Conservation (phyloP, 164 flowering plant species). For the Nelumbo lutea region DNA sequence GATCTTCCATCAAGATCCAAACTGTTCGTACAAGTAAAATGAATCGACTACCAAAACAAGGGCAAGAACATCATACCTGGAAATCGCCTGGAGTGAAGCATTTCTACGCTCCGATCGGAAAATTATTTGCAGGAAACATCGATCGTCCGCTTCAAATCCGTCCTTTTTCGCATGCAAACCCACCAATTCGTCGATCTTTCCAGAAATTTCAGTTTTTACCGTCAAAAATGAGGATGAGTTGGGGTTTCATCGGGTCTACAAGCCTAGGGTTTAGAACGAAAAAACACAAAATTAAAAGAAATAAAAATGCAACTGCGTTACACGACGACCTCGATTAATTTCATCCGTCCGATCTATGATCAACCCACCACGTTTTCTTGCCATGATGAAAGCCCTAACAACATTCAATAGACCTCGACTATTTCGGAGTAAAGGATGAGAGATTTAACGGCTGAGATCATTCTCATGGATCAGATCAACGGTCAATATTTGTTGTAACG, state of each 20-base stretch:
- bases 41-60: conserved; percentile 1
- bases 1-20: conserved; percentile 2
- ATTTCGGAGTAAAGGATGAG: conserved; percentile 23
- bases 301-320: conserved; percentile 7
- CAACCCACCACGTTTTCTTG: conserved; percentile 8
- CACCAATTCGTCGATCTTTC: conserved; percentile 20
- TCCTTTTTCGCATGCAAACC: conserved; percentile 1
- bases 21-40: neutral
- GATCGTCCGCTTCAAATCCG: neutral
- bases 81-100: conserved; percentile 4
- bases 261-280: conserved; percentile 43
- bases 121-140: neutral
- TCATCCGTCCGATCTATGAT: conserved; percentile 22
- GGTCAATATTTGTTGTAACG: conserved; percentile 11
- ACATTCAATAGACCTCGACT: conserved; percentile 10
- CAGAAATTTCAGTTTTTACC: conserved; percentile 14
- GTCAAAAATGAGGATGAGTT: conserved; percentile 27
- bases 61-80: conserved; percentile 34
- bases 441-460: conserved; percentile 15
- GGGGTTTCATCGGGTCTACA: conserved; percentile 52
- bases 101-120: neutral
- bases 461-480: conserved; percentile 1
- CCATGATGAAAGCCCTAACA: conserved; percentile 8
- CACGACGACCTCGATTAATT: neutral
- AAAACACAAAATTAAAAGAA: conserved; percentile 17